These are phyloP conservation scores for Pseudevernia furfuracea DNA, from an alignment of 495 filamentous ascomycete species.

Conservation along the genomic window DNA sequence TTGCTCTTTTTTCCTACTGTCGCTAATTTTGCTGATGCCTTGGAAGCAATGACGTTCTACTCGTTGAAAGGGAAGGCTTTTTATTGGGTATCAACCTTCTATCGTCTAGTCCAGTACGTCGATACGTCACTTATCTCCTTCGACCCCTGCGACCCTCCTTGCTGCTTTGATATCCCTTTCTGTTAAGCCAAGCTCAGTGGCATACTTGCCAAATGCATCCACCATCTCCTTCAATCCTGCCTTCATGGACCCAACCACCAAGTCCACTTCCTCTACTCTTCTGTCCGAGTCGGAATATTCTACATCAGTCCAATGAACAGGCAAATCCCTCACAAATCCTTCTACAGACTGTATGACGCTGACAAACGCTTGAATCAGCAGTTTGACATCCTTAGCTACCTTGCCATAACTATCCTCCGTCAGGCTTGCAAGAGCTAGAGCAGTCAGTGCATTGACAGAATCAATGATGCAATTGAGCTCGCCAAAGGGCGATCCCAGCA, in stretches of 20 bases:
- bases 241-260: slow-evolving; percentile 52
- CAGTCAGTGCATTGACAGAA: slow-evolving; percentile 60
- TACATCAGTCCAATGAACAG: slow-evolving; percentile 78
- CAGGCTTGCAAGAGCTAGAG: slow-evolving; percentile 62
- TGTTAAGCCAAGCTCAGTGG: slow-evolving; percentile 55
- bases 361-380: slow-evolving; percentile 63
- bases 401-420: slow-evolving; percentile 81
- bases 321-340: slow-evolving; percentile 51
- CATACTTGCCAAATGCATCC: slow-evolving; percentile 60
- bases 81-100: slow-evolving; percentile 1
- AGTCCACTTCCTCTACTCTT: slow-evolving; percentile 51
- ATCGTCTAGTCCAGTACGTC: background rate
- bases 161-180: slow-evolving; percentile 61
- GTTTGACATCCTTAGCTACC: slow-evolving; percentile 69
- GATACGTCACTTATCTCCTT: background rate
- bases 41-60: too few relatives aligned
- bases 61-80: background rate
- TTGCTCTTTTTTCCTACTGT: background rate
- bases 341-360: slow-evolving; percentile 60
- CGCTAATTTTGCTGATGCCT: background rate
- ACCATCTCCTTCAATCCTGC: slow-evolving; percentile 54
- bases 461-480: slow-evolving; percentile 58
- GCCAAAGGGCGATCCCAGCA: slow-evolving; percentile 62
- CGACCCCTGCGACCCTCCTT: slow-evolving; percentile 49
- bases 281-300: slow-evolving; percentile 40